phyloP scores from a whole-genome alignment of 2,329 filamentous ascomycete genomes.

The Berkeleyomyces basicola region DNA sequence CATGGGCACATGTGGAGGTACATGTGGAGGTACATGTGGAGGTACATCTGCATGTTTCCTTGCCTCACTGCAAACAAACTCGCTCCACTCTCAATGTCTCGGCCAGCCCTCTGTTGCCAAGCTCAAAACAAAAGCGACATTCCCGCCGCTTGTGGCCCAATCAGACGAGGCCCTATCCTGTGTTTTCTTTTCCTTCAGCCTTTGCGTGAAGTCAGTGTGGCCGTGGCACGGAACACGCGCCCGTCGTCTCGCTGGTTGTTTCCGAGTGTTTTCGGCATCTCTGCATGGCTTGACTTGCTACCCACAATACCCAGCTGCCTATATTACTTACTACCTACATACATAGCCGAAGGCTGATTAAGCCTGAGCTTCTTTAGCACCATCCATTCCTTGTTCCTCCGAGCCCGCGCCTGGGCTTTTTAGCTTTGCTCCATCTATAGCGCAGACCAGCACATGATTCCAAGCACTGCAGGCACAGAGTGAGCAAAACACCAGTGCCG shows the following conservation, averaged over 20 bases:
- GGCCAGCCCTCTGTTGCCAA: constrained; percentile 1
- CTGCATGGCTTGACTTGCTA: background rate
- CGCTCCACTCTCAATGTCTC: background rate
- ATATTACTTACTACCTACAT: no score
- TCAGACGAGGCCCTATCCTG: background rate
- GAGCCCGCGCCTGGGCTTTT: no score
- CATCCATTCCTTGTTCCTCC: no score
- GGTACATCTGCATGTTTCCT: background rate
- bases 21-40: no score
- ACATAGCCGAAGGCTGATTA: no score
- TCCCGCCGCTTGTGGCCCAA: background rate
- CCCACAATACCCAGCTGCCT: no score
- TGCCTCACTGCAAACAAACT: background rate
- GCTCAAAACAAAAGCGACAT: constrained; percentile 2
- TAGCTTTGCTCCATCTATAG: no score
- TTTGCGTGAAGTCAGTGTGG: background rate
- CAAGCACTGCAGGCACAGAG: no score
- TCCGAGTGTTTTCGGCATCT: background rate
- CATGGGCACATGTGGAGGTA: no score
- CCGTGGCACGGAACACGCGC: background rate
- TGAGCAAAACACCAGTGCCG: no score
- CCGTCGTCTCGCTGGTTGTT: background rate
- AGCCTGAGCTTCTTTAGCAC: no score
- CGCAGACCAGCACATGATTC: no score
- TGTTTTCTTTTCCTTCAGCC: background rate